These are phyloP conservation scores for Globisporangium canariense DNA, from an alignment of 352 stramenopile genomes.

Conservation along the genomic window DNA sequence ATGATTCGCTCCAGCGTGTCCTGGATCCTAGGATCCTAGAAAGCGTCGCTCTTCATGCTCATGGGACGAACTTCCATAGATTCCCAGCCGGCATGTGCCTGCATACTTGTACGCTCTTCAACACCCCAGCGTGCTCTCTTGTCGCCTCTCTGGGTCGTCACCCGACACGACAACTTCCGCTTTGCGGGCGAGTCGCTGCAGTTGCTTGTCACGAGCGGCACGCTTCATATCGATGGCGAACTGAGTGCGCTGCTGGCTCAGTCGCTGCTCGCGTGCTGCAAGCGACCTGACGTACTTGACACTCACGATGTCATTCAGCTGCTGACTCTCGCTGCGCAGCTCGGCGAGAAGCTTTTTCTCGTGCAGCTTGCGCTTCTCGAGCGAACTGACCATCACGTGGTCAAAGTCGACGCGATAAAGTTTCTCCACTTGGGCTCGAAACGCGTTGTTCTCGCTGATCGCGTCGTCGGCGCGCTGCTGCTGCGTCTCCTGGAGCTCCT, in stretches of 20 bases:
- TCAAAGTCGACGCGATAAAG: slow-evolving; percentile 30
- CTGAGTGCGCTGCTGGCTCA: slow-evolving; percentile 6
- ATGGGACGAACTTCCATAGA: too few relatives aligned
- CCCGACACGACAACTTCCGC: not conserved
- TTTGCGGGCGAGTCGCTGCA: slow-evolving; percentile 6
- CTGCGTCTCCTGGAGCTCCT: slow-evolving; percentile 22
- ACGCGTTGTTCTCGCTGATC: slow-evolving; percentile 34
- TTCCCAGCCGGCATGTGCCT: too few relatives aligned
- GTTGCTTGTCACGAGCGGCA: slow-evolving; percentile 7
- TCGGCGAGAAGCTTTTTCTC: slow-evolving; percentile 16
- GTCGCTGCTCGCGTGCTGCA: slow-evolving; percentile 1
- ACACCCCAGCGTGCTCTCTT: not conserved
- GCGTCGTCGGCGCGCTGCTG: slow-evolving; percentile 29
- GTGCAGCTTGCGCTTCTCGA: slow-evolving; percentile 16
- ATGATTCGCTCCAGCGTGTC: too few relatives aligned
- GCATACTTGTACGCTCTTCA: not conserved
- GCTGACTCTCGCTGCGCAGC: slow-evolving; percentile 19
- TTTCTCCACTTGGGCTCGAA: slow-evolving; percentile 25
- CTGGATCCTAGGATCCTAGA: too few relatives aligned
- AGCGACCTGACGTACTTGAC: not conserved
- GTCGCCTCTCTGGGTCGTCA: not conserved
- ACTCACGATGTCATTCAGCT: slow-evolving; percentile 27
- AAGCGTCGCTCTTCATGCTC: too few relatives aligned
- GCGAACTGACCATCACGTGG: not conserved
- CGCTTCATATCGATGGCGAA: slow-evolving; percentile 23